A percentile compares a stretch with the other conserved stretches of the same genome.
phyloP scores from a whole-genome alignment of 768 basidiomycete genomes.

The Gyrodon lividus region DNA sequence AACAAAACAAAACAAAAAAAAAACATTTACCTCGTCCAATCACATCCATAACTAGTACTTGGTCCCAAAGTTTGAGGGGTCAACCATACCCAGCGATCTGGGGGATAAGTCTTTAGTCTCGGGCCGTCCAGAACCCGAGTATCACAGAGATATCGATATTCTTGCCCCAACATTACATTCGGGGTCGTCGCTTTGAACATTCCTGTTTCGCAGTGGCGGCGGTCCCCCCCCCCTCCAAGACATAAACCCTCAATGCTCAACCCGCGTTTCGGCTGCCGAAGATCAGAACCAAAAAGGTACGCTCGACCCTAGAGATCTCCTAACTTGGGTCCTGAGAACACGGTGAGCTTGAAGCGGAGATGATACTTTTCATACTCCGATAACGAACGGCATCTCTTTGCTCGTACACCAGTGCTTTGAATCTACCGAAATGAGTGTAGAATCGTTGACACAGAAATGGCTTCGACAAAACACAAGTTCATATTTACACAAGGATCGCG shows the following conservation, averaged over 20 bases:
- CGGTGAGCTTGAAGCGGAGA: slow-evolving; percentile 1
- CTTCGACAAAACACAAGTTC: slow-evolving; percentile 59
- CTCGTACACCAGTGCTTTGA: neutral
- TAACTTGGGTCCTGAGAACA: too few species aligned
- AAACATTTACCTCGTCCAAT: neutral
- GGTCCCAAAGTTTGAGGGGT: neutral
- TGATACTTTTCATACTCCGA: slow-evolving; percentile 3
- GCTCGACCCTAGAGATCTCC: too few species aligned
- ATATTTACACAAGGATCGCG: slow-evolving; percentile 55
- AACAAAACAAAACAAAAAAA: neutral
- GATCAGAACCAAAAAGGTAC: neutral
- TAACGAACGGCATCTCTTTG: neutral
- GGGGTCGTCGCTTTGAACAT: slow-evolving; percentile 1
- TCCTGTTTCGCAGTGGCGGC: neutral
- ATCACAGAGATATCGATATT: slow-evolving; percentile 4
- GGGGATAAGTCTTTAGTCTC: slow-evolving; percentile 7
- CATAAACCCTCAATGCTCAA: neutral
- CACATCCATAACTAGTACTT: neutral
- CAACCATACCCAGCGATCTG: slow-evolving; percentile 3
- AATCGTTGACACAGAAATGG: slow-evolving; percentile 52
- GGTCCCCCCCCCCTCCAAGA: neutral
- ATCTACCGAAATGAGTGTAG: slow-evolving; percentile 27
- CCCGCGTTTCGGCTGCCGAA: neutral
- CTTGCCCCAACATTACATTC: slow-evolving; percentile 6
- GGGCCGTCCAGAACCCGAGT: slow-evolving; percentile 15